phyloP scores from a whole-genome alignment of 2,329 filamentous ascomycete genomes.

The Emmonsiellopsis sp. region DNA sequence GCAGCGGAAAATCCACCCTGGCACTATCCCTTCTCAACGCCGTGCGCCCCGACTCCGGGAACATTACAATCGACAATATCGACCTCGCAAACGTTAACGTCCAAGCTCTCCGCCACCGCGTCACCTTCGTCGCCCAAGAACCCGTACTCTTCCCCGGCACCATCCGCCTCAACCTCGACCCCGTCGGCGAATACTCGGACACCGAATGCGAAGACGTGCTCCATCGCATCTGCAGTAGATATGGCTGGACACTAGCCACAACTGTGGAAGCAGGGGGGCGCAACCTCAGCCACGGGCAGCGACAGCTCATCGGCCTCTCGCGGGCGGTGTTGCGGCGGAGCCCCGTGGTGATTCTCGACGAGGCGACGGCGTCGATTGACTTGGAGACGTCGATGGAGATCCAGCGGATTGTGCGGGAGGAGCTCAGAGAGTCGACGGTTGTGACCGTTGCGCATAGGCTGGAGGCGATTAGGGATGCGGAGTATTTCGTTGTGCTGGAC shows the following conservation, averaged over 20 bases:
- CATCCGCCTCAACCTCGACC: slow-evolving; percentile 55
- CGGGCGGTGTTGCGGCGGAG: slow-evolving; percentile 54
- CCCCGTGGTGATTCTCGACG: slow-evolving; percentile 56
- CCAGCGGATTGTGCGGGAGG: slow-evolving; percentile 46
- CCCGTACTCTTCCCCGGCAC: slow-evolving; percentile 56
- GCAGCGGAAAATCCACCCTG: slow-evolving; percentile 75
- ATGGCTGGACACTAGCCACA: slow-evolving; percentile 49
- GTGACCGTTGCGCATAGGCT: slow-evolving; percentile 58
- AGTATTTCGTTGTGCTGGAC: slow-evolving; percentile 47
- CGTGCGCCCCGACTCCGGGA: slow-evolving; percentile 44
- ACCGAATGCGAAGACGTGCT: slow-evolving; percentile 46
- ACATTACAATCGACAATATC: slow-evolving; percentile 52
- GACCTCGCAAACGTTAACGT: slow-evolving; percentile 52
- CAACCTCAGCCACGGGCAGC: slow-evolving; percentile 56
- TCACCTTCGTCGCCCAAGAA: slow-evolving; percentile 60
- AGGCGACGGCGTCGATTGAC: slow-evolving; percentile 58
- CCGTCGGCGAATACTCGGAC: slow-evolving; percentile 49
- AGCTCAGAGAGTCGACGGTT: slow-evolving; percentile 51
- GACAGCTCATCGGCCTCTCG: slow-evolving; percentile 56
- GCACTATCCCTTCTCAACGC: slow-evolving; percentile 52
- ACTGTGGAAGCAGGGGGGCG: slow-evolving; percentile 52
- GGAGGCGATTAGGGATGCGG: slow-evolving; percentile 52
- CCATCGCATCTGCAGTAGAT: slow-evolving; percentile 44
- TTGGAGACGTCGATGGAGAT: slow-evolving; percentile 50
- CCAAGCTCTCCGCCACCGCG: slow-evolving; percentile 50